Evolutionary conservation across 129 eudicot species (phyloP).

Genomic region (Escallonia herrerae): DNA sequence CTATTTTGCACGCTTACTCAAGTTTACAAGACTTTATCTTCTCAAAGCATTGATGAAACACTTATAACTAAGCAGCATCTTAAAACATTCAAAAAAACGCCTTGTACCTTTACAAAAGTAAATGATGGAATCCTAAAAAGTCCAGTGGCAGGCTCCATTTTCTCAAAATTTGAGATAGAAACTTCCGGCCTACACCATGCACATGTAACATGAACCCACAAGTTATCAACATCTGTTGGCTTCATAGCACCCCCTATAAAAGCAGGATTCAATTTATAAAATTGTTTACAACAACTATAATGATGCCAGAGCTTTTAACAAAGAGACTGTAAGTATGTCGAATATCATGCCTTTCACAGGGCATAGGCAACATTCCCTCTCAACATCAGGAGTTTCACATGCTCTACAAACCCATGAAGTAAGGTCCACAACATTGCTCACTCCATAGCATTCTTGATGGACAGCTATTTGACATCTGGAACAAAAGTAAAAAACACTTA

Average conservation of each 20-base stretch:
- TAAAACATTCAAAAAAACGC: not conserved
- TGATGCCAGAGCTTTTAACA: not conserved
- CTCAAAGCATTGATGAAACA: not conserved
- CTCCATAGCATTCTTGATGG: constrained; percentile 97
- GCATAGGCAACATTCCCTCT: constrained; percentile 89
- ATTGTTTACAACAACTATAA: constrained; percentile 2
- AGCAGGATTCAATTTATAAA: constrained; percentile 7
- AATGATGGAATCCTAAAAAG: constrained; percentile 53
- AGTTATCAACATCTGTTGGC: constrained; percentile 67
- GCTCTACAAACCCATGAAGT: constrained; percentile 96
- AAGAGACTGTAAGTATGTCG: not conserved
- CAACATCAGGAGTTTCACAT: constrained; percentile 74
- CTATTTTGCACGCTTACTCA: not conserved
- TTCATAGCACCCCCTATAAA: constrained; percentile 81
- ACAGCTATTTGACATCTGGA: constrained; percentile 93
- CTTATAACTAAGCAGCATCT: not conserved
- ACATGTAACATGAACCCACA: constrained; percentile 96
- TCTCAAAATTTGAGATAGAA: constrained; percentile 52
- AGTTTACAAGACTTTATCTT: not conserved
- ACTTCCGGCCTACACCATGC: constrained; percentile 96
- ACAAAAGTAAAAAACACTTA: not conserved
- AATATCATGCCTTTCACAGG: constrained; percentile 75
- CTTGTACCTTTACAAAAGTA: constrained; percentile 63
- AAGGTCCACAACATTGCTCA: constrained; percentile 49
- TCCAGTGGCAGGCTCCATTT: constrained; percentile 95